phyloP scores from a whole-genome alignment of 2,329 filamentous ascomycete genomes.

The Allantophomopsis cytisporea region DNA sequence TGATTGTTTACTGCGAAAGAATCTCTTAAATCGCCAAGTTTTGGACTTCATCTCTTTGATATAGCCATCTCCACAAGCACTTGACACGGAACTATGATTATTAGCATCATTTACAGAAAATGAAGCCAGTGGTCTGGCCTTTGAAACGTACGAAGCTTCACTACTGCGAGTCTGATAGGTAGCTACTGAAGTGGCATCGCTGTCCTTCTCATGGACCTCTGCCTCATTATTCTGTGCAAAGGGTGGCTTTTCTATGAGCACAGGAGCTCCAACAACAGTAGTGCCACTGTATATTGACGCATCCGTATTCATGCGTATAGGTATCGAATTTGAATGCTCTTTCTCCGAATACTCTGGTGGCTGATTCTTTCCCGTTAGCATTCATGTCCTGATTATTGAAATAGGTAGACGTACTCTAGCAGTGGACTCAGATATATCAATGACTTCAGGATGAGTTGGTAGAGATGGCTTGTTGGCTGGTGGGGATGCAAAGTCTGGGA shows the following conservation, averaged over 20 bases:
- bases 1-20: slow-evolving; percentile 14
- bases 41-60: not conserved
- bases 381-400: too few species aligned
- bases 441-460: too few species aligned
- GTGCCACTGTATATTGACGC: too few species aligned
- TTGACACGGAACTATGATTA: not conserved
- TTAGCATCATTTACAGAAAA: not conserved
- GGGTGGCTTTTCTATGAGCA: not conserved
- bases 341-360: too few species aligned
- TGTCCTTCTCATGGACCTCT: not conserved
- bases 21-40: slow-evolving; percentile 6
- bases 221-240: not conserved
- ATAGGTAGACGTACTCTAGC: too few species aligned
- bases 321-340: too few species aligned
- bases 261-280: too few species aligned
- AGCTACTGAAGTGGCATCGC: not conserved
- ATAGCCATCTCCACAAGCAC: not conserved
- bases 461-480: too few species aligned
- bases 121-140: not conserved
- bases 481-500: too few species aligned
- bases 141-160: slow-evolving; percentile 5
- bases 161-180: not conserved
- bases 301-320: too few species aligned
- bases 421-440: too few species aligned
- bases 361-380: too few species aligned